Base-by-base conservation (phyloP, 805 yeast genomes). In the Naumovozyma dairenensis region DNA sequence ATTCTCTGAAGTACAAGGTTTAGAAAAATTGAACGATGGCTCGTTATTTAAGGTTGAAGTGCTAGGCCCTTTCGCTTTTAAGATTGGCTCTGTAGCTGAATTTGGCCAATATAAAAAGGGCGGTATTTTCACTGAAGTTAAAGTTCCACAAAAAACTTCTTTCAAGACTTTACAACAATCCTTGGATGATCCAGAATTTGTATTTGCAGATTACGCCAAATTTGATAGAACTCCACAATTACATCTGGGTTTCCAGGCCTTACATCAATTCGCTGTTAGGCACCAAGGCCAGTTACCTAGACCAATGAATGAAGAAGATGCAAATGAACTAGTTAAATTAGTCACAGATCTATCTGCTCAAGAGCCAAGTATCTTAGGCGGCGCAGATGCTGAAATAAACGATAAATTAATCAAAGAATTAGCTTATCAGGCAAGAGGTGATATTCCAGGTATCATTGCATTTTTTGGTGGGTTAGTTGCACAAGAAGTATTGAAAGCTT, bases 401-500 rank as follows among this genome's bases (percentile, higher is more conserved):
- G 78, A 70, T 43, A 66, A 76, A 29, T 60, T 87, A 29, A 63
- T 92, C 39, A 71, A 58, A 35, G 87, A 83, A 51, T 65, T 92
- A 40, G 64, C 95, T 0, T 82, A 66, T 59, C 95, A 89, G 57
- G 80, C 96, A 2, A 70, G 77, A 33, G 98, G 98, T 61, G 96
- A 89, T 49, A 60, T 89, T 31, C 94, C 96, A 15, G 94, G 89
- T 24, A 62, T 85, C 54, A 77, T 75, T 44, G 96, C 96, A 2
- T 80, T 87, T 40, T 73, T 77, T 51, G 98, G 98, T 58, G 97
- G 97, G 21, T 66, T 89, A 35, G 80, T 84, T 29, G 98, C 98
- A 3, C 98, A 92, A 61, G 98, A 92, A 62, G 96, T 84, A 15
- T 70, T 92, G 54, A 92, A 92, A 63, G 94, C 94, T 28, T 81